These are phyloP conservation scores for Hirschfeldia incana DNA, from an alignment of 345 rosid species.

Conservation along the genomic window DNA sequence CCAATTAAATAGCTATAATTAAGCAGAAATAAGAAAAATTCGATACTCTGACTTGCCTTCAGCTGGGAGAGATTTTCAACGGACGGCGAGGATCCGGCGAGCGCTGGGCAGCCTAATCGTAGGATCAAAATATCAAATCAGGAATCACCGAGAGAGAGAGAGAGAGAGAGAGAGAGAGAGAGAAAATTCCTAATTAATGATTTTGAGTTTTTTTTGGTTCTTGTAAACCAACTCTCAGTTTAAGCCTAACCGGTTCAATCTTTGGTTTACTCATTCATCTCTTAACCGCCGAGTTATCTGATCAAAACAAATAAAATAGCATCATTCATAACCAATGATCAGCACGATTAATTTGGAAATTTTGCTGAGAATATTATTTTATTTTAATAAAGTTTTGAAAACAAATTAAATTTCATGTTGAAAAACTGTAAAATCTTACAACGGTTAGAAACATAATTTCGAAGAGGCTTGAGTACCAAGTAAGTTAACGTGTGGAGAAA, in stretches of 20 bases:
- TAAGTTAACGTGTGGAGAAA: neutral
- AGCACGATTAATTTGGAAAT: neutral
- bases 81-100: conserved; percentile 10
- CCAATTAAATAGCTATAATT: neutral
- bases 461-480: neutral
- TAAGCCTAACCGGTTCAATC: neutral
- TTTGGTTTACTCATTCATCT: neutral
- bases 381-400: neutral
- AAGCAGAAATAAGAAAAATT: neutral
- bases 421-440: neutral
- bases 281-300: neutral
- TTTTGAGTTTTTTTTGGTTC: neutral
- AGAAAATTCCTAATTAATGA: neutral
- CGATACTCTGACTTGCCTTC: conserved; percentile 8
- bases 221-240: neutral
- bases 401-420: neutral
- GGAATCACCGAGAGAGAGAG: neutral
- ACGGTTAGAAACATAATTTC: neutral
- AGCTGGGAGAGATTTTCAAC: neutral
- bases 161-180: neutral
- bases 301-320: neutral
- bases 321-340: neutral
- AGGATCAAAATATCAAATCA: neutral
- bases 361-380: neutral
- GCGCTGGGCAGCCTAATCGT: neutral